Evolutionary conservation across 805 yeast species (phyloP).

Genomic region (Candida quercuum): DNA sequence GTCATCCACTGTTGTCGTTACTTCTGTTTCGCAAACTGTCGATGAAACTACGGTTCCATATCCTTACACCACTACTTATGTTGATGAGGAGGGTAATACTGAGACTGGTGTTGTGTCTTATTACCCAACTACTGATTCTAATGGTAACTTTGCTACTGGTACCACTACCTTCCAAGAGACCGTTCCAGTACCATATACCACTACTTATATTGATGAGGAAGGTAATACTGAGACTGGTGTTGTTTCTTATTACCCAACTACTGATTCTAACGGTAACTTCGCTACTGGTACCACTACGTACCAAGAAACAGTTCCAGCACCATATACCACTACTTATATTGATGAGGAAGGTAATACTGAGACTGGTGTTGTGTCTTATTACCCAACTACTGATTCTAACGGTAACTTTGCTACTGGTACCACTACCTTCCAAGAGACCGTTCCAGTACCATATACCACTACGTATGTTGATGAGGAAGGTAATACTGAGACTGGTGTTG

Average conservation of each 20-base stretch:
- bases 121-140: too few species aligned
- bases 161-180: too few species aligned
- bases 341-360: not conserved
- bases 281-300: not conserved
- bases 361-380: not conserved
- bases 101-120: too few species aligned
- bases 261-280: not conserved
- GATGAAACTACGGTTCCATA: too few species aligned
- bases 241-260: not conserved
- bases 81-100: too few species aligned
- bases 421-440: not conserved
- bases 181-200: not conserved
- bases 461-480: not conserved
- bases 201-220: not conserved
- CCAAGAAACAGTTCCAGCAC: not conserved
- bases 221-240: not conserved
- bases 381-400: slow-evolving; percentile 1
- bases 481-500: not conserved
- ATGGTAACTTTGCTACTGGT: too few species aligned
- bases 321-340: not conserved
- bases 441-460: not conserved
- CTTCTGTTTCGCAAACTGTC: too few species aligned
- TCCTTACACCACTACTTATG: too few species aligned
- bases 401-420: slow-evolving; percentile 1
- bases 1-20: too few species aligned